These are phyloP conservation scores for Fistulifera solaris DNA, from an alignment of 108 stramenopile species.

Conservation along the genomic window DNA sequence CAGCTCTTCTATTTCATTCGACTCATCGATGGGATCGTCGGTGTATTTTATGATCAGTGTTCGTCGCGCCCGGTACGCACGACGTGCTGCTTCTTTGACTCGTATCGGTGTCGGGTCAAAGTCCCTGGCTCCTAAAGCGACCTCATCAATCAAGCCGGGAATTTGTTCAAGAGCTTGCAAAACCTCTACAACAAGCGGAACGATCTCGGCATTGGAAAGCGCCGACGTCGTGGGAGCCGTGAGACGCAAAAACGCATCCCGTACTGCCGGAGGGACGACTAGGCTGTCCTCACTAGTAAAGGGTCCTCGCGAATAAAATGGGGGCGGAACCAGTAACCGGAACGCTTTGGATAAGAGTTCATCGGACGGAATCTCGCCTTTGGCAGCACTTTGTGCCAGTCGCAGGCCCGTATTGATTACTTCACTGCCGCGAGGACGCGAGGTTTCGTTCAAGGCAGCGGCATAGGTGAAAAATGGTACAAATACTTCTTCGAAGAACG, in stretches of 20 bases:
- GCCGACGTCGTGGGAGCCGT: conserved; percentile 36
- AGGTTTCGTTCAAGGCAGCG: conserved; percentile 36
- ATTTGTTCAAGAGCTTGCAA: conserved; percentile 82
- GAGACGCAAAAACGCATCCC: conserved; percentile 34
- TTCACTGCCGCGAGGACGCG: conserved; percentile 28
- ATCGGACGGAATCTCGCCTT: conserved; percentile 59
- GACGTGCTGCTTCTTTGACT: conserved; percentile 60
- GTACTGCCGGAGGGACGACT: conserved; percentile 35
- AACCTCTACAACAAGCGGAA: conserved; percentile 57
- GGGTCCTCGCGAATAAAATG: neutral
- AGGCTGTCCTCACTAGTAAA: neutral
- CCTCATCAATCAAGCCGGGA: conserved; percentile 81
- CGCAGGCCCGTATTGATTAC: conserved; percentile 21
- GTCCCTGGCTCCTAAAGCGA: conserved; percentile 76
- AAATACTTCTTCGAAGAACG: conserved; percentile 80
- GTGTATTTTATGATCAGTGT: conserved; percentile 79
- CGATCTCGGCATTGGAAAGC: conserved; percentile 38
- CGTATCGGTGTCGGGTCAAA: conserved; percentile 74
- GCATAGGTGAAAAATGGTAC: conserved; percentile 68
- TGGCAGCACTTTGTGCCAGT: conserved; percentile 28
- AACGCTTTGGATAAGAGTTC: conserved; percentile 26
- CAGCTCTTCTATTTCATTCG: conserved; percentile 68
- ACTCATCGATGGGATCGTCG: conserved; percentile 85
- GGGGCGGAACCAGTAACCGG: conserved; percentile 7
- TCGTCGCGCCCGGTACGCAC: conserved; percentile 80